phyloP scores from a whole-genome alignment of 305 asterid species.

The Lippia alba region DNA sequence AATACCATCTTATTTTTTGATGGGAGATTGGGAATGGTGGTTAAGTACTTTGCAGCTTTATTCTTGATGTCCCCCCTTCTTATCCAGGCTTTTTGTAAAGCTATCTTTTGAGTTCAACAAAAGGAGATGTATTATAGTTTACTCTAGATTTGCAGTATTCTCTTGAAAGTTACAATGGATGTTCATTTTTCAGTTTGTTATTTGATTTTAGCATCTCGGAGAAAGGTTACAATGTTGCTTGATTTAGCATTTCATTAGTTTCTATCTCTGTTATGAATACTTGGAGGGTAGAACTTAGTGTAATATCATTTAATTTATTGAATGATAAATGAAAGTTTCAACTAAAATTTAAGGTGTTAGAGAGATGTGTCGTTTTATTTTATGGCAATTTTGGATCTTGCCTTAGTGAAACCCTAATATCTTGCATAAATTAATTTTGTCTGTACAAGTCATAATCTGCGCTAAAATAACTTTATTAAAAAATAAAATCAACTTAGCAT shows the following conservation, averaged over 20 bases:
- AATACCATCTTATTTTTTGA: not conserved
- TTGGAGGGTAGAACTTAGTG: not conserved
- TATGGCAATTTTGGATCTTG: too few relatives aligned
- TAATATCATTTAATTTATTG: too few relatives aligned
- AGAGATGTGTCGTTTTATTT: too few relatives aligned
- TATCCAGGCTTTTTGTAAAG: constrained; percentile 18
- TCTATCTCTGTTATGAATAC: not conserved
- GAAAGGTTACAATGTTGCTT: not conserved
- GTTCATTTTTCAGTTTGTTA: not conserved
- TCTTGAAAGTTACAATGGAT: not conserved
- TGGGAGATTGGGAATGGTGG: not conserved
- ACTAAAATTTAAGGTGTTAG: too few relatives aligned
- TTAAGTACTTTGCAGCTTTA: constrained; percentile 4
- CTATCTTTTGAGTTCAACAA: not conserved
- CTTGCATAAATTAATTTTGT: too few relatives aligned
- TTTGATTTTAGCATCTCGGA: not conserved
- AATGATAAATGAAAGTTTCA: too few relatives aligned
- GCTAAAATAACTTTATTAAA: too few relatives aligned
- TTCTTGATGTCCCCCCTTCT: constrained; percentile 17
- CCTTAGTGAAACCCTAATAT: too few relatives aligned
- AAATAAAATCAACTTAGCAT: too few relatives aligned
- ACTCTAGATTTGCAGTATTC: not conserved
- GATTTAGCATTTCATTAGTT: not conserved
- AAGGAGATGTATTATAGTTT: constrained; percentile 9
- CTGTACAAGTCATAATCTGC: too few relatives aligned